Percentiles rank a stretch among this genome's conserved stretches.
phyloP scores from a whole-genome alignment of 140 eudicot species.

The Erigeron philadelphicus region DNA sequence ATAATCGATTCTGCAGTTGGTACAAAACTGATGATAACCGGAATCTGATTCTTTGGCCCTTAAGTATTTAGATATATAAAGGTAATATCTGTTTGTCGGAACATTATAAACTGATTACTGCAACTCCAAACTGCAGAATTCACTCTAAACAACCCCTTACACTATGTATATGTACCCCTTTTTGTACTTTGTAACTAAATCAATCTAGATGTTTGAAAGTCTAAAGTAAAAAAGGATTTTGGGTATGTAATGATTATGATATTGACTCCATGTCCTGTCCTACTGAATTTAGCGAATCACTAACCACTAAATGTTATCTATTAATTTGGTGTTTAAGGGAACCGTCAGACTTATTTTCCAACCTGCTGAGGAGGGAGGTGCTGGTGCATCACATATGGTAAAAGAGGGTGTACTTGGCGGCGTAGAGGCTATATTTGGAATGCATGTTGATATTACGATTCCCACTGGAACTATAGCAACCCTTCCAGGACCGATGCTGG shows the following conservation, averaged over 20 bases:
- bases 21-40: too few species aligned
- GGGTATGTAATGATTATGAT: too few species aligned
- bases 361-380: constrained; percentile 94
- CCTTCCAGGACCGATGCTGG: constrained; percentile 55
- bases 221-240: neutral
- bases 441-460: constrained; percentile 43
- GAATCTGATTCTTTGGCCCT: too few species aligned
- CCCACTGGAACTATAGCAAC: constrained; percentile 59
- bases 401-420: constrained; percentile 75
- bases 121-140: too few species aligned
- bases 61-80: too few species aligned
- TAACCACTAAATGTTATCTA: neutral
- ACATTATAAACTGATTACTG: too few species aligned
- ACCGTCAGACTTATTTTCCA: constrained; percentile 78
- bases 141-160: neutral
- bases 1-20: too few species aligned
- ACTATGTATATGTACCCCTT: neutral
- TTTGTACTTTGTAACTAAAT: neutral
- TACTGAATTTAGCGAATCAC: neutral
- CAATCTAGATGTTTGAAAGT: neutral
- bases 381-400: constrained; percentile 70
- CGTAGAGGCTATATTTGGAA: constrained; percentile 72
- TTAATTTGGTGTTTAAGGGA: constrained; percentile 40
- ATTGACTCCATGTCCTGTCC: too few species aligned
- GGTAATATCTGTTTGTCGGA: too few species aligned